Base-by-base conservation (phyloP, 176 grass and related monocot species). In the Tuctoria greenei region DNA sequence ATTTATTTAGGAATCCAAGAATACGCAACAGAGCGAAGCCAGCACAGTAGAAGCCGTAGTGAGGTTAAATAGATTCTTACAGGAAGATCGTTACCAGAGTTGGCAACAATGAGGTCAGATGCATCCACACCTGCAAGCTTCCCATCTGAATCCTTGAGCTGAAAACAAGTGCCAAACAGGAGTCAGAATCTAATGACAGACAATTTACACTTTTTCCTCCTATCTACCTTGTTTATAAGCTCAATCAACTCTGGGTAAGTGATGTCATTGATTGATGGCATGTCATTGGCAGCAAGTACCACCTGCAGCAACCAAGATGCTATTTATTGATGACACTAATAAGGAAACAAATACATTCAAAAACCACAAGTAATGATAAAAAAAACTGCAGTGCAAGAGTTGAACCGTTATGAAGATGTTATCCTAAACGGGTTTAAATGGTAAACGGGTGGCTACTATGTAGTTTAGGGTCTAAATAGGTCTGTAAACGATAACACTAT, bases 221-320 rank as follows among this genome's bases (percentile, higher is more conserved):
- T 35, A 17, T 31, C 88, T 50, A 99, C 95, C 91, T 95, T 92
- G 43, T 93, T 84, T 82, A 92, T 49, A 71, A 95, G 95, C 80
- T 95, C 95, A 51, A 88, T 25, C 10, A 99, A 78, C 75, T 99
- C 95, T 71, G 80, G 85, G 70, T 95, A 99, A 4, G 91, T 95
- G n/a, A 99, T 55, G 64, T 95, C 95, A 81, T 92, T 99, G 69
- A 95, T 99, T 11, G 95, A 99, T 76, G 91, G 91, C 91, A 92
- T 86, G 66, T 99, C 95, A 66, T 99, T 95, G 40, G 91, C 91
- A 76, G 95, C 89, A 84, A 99, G 92, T 92, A 99, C 81, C 72
- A 95, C 91, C 91, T 99, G 79, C 45, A 85, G 4, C 64, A 93
- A 61, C n/a, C 37, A 64, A 79, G 45, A 26, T 67, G 4, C 10